Evolutionary conservation across 1,139 yeast species (phyloP).

Genomic region (Debaryomyces sp.): DNA sequence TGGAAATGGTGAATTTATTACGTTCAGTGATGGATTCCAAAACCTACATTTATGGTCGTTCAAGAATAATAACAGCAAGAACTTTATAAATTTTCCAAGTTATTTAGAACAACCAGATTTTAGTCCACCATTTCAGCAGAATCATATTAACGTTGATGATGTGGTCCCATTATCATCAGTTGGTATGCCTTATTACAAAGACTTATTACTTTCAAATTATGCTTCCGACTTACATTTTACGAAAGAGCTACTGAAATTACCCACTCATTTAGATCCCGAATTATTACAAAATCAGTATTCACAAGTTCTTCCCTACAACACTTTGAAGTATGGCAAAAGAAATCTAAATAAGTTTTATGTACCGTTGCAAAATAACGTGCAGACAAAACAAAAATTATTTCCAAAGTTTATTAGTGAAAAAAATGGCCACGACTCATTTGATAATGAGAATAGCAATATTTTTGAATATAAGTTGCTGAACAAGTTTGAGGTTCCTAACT

Average conservation of each 20-base stretch:
- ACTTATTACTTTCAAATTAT: slow-evolving; percentile 80
- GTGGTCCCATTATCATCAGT: slow-evolving; percentile 64
- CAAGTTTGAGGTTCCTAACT: slow-evolving; percentile 56
- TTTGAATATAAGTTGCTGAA: slow-evolving; percentile 28
- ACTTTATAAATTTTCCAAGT: slow-evolving; percentile 50
- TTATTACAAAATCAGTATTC: slow-evolving; percentile 25
- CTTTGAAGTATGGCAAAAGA: slow-evolving; percentile 55
- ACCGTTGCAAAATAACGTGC: slow-evolving; percentile 33
- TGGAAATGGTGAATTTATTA: slow-evolving; percentile 78
- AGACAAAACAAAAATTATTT: slow-evolving; percentile 23
- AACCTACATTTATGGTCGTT: slow-evolving; percentile 77
- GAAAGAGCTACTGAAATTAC: slow-evolving; percentile 55
- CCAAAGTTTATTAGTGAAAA: slow-evolving; percentile 81
- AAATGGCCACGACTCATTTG: slow-evolving; percentile 18
- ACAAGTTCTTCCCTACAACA: slow-evolving; percentile 51
- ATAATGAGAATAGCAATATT: slow-evolving; percentile 22
- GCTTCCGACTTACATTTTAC: slow-evolving; percentile 60
- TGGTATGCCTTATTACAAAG: slow-evolving; percentile 88
- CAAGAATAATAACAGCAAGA: slow-evolving; percentile 34
- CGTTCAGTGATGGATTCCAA: slow-evolving; percentile 67
- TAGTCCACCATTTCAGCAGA: slow-evolving; percentile 26
- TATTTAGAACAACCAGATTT: slow-evolving; percentile 55
- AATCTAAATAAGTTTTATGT: slow-evolving; percentile 52
- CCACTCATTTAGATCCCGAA: slow-evolving; percentile 46
- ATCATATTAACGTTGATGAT: slow-evolving; percentile 38